Conservation (phyloP, 2,329 filamentous ascomycete species). For the Nannizziopsis barbatae region DNA sequence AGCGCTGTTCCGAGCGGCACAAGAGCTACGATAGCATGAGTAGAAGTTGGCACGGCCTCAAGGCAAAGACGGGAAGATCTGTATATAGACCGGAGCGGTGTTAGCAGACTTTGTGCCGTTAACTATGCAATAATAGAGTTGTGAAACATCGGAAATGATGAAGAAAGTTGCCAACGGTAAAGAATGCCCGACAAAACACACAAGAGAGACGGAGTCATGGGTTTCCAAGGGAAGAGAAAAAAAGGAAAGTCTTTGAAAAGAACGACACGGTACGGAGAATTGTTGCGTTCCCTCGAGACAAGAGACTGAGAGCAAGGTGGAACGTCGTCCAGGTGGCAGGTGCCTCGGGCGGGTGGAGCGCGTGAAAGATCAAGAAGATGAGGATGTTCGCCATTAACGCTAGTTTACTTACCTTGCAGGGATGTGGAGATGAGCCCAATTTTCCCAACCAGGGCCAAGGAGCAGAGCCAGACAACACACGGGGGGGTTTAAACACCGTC, state of each 20-base stretch:
- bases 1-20: background rate
- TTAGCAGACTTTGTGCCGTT: background rate
- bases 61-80: no score
- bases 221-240: background rate
- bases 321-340: background rate
- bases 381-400: background rate
- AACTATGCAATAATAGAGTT: background rate
- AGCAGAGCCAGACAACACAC: no score
- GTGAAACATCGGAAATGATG: background rate
- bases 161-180: background rate
- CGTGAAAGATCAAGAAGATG: background rate
- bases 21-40: background rate
- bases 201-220: background rate
- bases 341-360: background rate
- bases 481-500: no score
- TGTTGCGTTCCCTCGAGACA: background rate
- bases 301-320: background rate
- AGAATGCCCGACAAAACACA: background rate
- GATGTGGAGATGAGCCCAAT: conserved; percentile 5
- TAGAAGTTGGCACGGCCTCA: background rate
- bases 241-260: background rate
- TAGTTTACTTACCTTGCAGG: conserved; percentile 5
- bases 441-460: background rate
- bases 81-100: background rate
- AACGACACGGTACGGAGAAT: background rate